phyloP scores from a whole-genome alignment of 2,329 filamentous ascomycete species.

The Verticillium albo-atrum region DNA sequence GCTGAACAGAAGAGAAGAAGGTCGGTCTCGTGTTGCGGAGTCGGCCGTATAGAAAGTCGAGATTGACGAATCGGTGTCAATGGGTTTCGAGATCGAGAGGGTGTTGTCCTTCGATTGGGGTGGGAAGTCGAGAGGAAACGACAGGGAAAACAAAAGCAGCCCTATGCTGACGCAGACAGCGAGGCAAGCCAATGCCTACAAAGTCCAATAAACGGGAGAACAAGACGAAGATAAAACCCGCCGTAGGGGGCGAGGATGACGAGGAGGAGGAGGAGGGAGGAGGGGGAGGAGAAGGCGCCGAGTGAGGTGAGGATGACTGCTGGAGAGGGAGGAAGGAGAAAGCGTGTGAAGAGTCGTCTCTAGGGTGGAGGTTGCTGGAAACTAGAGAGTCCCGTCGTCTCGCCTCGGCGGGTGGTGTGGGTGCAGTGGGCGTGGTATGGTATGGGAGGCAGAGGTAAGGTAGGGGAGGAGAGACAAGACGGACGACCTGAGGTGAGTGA shows the following conservation, averaged over 20 bases:
- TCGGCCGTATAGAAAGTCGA: background rate
- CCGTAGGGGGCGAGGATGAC: background rate
- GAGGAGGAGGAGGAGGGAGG: background rate
- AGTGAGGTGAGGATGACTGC: background rate
- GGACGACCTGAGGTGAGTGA: background rate
- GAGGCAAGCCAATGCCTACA: background rate
- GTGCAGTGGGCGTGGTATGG: background rate
- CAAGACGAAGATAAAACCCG: background rate
- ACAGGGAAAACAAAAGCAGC: background rate
- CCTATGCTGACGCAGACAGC: background rate
- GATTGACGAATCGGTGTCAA: background rate
- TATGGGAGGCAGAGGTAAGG: background rate
- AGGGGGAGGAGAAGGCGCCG: background rate
- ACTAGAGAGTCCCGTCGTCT: background rate
- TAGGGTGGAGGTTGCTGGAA: background rate
- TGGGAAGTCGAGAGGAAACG: background rate
- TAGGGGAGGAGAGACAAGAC: slow-evolving; percentile 1
- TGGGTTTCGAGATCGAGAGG: background rate
- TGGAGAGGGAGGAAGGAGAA: background rate
- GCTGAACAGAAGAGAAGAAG: slow-evolving; percentile 4
- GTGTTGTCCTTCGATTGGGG: background rate
- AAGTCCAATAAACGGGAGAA: background rate
- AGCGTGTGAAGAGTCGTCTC: background rate
- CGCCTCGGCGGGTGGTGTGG: background rate
- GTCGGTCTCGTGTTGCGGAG: background rate